These are phyloP conservation scores for Pogostemon cablin DNA, from an alignment of 257 asterid species.

Conservation along the genomic window DNA sequence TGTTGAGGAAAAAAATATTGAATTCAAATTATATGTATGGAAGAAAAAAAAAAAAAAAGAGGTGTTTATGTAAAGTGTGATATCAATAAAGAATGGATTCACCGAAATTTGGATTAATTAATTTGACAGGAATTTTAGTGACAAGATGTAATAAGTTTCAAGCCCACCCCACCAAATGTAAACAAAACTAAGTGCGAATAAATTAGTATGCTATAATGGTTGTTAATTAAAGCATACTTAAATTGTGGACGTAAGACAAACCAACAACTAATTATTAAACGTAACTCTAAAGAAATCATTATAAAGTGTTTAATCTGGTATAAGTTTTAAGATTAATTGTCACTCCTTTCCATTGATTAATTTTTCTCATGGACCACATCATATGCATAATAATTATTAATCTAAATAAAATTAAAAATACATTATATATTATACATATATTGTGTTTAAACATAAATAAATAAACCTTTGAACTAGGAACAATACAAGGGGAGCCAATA, in stretches of 20 bases:
- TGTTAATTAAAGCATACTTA: conserved; percentile 30
- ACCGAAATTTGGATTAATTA: neutral
- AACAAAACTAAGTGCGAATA: neutral
- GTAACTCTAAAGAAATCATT: conserved; percentile 31
- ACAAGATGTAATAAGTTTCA: neutral
- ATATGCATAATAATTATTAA: neutral
- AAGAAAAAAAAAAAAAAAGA: too few relatives aligned
- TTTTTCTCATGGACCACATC: conserved; percentile 11
- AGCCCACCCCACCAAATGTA: conserved; percentile 13
- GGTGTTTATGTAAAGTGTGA: neutral
- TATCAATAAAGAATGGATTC: neutral
- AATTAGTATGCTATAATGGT: conserved; percentile 15
- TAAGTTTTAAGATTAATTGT: conserved; percentile 22
- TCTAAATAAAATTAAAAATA: neutral
- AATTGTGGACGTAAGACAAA: conserved; percentile 34
- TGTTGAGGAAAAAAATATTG: too few relatives aligned
- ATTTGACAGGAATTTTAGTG: neutral
- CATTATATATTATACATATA: neutral
- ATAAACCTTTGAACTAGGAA: too few relatives aligned
- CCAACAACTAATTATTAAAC: conserved; percentile 34
- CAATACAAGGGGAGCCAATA: too few relatives aligned
- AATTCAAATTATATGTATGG: too few relatives aligned
- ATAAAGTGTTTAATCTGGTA: neutral
- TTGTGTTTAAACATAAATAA: neutral
- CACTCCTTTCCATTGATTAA: conserved; percentile 13